Conservation (phyloP, 257 asterid genomes). For the Perilla frutescens region DNA sequence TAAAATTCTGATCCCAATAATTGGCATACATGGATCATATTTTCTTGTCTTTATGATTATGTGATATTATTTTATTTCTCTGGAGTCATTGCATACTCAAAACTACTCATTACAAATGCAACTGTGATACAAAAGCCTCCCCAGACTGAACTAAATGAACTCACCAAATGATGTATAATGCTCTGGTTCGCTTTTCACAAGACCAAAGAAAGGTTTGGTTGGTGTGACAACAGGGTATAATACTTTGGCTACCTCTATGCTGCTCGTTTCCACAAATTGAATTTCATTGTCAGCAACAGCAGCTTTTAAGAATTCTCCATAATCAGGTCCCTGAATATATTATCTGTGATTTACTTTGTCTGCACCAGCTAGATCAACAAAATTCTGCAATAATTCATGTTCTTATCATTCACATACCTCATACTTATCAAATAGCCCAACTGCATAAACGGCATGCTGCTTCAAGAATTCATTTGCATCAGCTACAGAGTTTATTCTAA, state of each 20-base stretch:
- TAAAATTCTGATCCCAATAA: not conserved
- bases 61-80: not conserved
- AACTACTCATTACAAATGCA: not conserved
- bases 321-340: slow-evolving; percentile 70
- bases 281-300: slow-evolving; percentile 77
- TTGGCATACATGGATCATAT: not conserved
- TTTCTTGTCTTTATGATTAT: not conserved
- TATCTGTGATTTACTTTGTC: slow-evolving; percentile 22
- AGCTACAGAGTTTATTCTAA: slow-evolving; percentile 55
- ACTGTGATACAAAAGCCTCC: not conserved
- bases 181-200: slow-evolving; percentile 88
- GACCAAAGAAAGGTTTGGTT: slow-evolving; percentile 64
- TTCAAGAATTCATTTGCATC: slow-evolving; percentile 75
- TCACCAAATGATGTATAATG: slow-evolving; percentile 72
- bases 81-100: not conserved
- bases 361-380: slow-evolving; percentile 5
- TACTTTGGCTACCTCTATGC: slow-evolving; percentile 60
- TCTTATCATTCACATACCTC: slow-evolving; percentile 58
- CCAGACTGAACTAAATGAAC: slow-evolving; percentile 35
- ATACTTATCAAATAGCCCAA: slow-evolving; percentile 73
- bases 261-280: slow-evolving; percentile 85
- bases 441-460: slow-evolving; percentile 69
- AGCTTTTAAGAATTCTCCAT: slow-evolving; percentile 75
- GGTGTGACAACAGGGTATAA: slow-evolving; percentile 57
- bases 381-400: slow-evolving; percentile 9